phyloP scores from a whole-genome alignment of 169 alveolate species.

The Plasmodium chabaudi region DNA sequence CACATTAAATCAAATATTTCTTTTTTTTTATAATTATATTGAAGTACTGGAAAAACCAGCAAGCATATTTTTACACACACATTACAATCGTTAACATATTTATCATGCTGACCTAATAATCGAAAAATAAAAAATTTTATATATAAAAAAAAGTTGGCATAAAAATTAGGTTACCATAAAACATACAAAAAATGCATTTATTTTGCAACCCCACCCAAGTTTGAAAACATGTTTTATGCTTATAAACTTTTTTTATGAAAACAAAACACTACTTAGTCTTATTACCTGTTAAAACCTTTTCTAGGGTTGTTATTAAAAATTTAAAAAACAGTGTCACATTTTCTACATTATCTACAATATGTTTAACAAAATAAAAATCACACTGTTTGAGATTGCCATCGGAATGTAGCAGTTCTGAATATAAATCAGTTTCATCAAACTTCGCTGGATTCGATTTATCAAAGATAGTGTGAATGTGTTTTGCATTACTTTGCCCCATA shows the following conservation, averaged over 20 bases:
- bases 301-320: conserved; percentile 54
- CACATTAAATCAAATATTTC: conserved; percentile 43
- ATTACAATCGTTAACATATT: conserved; percentile 35
- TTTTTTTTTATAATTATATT: conserved; percentile 43
- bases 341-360: conserved; percentile 32
- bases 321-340: conserved; percentile 11
- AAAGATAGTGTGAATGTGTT: conserved; percentile 9
- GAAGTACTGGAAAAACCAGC: conserved; percentile 33
- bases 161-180: not conserved
- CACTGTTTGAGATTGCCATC: conserved; percentile 14
- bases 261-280: too few species aligned
- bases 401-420: conserved; percentile 3
- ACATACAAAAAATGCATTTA: too few species aligned
- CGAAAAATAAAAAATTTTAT: not conserved
- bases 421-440: conserved; percentile 13
- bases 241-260: not conserved
- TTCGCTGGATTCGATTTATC: conserved; percentile 11
- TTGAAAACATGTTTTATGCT: not conserved
- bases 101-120: conserved; percentile 13
- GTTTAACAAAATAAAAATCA: conserved; percentile 15
- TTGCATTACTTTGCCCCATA: conserved; percentile 54
- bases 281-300: conserved; percentile 7
- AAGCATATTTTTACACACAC: conserved; percentile 56
- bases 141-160: not conserved
- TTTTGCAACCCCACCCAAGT: too few species aligned